Base-by-base conservation (phyloP, 2,329 filamentous ascomycete genomes). In the Fusarium domesticum region DNA sequence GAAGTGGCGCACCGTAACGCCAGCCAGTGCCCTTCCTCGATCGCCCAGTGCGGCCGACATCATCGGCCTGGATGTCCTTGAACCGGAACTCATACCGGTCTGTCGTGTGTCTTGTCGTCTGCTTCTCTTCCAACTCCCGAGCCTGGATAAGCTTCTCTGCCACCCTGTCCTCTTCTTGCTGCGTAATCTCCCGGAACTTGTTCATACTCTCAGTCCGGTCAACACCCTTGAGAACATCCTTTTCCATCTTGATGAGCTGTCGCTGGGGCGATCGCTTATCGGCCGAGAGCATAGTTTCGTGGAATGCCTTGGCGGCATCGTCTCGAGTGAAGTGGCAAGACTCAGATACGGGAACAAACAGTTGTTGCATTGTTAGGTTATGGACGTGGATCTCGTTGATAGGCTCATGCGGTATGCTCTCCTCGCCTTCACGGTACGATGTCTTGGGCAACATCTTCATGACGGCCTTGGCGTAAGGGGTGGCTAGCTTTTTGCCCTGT, bases 401-500 rank as follows among this genome's bases (percentile, higher is more conserved):
- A 17, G 78, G 71, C 66, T 85, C 80, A 56, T 81, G 78, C 0
- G 72, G 67, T 15, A 37, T 18, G 5, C 65, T 64, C 66, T 70
- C 80, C 70, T 57, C 75, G 61, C 56, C 73, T 61, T 42, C 74
- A 73, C 48, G 76, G 67, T 61, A 83, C 64, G 70, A 70, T n/a
- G 81, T 87, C 42, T 76, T 77, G 3, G 89, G 90, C 5, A 97
- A 73, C 90, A 96, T 95, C 25, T 72, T 70, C 57, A 89, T 74
- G 18, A 97, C 76, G 10, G 89, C 87, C 45, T 78, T 78, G 18
- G 85, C 77, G 66, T 96, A 96, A 11, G 88, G 84, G 18, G 72
- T 76, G 3, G 90, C 90, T 30, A 95, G 70, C 48, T 74, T 77
- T 72, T 92, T 90, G 45, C 81, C 83, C 92, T 96, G 48, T 56